These are phyloP conservation scores for Microstegium vimineum DNA, from an alignment of 176 grass and related monocot species.

Conservation along the genomic window DNA sequence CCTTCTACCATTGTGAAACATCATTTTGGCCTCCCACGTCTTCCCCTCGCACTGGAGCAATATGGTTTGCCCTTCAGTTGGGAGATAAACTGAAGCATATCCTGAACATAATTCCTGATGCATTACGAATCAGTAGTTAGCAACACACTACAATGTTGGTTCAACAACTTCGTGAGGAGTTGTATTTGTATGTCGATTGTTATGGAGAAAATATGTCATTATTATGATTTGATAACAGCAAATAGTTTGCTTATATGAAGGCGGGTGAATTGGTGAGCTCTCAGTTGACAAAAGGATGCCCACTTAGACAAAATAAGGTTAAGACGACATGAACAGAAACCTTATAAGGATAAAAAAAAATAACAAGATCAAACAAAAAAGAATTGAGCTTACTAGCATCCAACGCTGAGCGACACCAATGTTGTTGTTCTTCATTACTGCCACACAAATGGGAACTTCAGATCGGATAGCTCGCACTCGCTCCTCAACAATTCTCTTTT, in stretches of 20 bases:
- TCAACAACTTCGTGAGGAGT: not conserved
- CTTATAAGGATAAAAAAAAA: not conserved
- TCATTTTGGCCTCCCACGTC: not conserved
- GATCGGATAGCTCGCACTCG: conserved; percentile 17
- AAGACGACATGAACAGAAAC: not conserved
- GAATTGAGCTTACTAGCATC: conserved; percentile 20
- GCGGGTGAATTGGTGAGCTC: not conserved
- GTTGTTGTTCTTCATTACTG: conserved; percentile 21
- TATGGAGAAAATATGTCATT: not conserved
- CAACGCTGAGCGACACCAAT: not conserved
- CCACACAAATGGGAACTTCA: conserved; percentile 20
- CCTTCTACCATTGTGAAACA: not conserved
- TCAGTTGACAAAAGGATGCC: not conserved
- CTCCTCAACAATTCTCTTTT: conserved; percentile 29
- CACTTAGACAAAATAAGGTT: not conserved
- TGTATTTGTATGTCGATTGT: not conserved
- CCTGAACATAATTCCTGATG: conserved; percentile 18
- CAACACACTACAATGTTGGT: not conserved
- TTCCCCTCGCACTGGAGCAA: not conserved
- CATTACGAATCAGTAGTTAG: not conserved
- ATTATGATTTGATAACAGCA: not conserved
- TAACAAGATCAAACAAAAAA: not conserved
- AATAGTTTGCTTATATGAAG: not conserved
- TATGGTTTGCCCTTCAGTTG: not conserved
- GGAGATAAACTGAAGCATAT: conserved; percentile 16